These are phyloP conservation scores for Solanum virginianum DNA, from an alignment of 257 asterid genomes.

Conservation along the genomic window DNA sequence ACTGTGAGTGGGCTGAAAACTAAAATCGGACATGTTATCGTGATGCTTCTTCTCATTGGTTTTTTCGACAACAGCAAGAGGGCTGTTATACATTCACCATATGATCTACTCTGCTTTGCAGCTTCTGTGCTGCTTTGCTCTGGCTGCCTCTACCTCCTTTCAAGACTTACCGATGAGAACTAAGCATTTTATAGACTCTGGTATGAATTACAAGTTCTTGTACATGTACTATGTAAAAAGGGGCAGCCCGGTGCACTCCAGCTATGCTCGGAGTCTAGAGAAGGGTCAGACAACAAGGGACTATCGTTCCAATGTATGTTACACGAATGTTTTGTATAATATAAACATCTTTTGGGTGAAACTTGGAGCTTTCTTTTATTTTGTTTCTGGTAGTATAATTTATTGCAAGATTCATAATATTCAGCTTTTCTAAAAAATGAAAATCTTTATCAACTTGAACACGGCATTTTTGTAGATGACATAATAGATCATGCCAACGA, in stretches of 20 bases:
- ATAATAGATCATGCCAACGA: not conserved
- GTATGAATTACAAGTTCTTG: not conserved
- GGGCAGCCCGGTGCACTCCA: not conserved
- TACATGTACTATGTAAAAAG: not conserved
- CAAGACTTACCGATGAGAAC: conserved; percentile 36
- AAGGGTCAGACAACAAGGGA: not conserved
- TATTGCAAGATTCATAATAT: not conserved
- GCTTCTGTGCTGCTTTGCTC: conserved; percentile 74
- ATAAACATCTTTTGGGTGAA: not conserved
- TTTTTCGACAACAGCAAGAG: conserved; percentile 85
- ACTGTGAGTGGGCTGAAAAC: conserved; percentile 82
- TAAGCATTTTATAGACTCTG: not conserved
- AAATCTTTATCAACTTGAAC: not conserved
- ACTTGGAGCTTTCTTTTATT: not conserved
- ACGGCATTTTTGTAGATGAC: not conserved
- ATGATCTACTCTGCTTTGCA: conserved; percentile 84
- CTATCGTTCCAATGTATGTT: not conserved
- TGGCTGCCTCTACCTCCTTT: conserved; percentile 69
- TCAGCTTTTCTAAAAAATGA: not conserved
- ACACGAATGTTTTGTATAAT: not conserved
- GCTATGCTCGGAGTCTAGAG: too few species aligned
- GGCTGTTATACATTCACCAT: conserved; percentile 55
- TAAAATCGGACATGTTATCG: conserved; percentile 84
- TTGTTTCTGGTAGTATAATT: not conserved
- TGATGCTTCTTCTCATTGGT: conserved; percentile 90